Evolutionary conservation across 139 green algal genomes (phyloP), one percentile per base, ranked within the genome.

Genomic region (Chlamydomonas incerta): DNA sequence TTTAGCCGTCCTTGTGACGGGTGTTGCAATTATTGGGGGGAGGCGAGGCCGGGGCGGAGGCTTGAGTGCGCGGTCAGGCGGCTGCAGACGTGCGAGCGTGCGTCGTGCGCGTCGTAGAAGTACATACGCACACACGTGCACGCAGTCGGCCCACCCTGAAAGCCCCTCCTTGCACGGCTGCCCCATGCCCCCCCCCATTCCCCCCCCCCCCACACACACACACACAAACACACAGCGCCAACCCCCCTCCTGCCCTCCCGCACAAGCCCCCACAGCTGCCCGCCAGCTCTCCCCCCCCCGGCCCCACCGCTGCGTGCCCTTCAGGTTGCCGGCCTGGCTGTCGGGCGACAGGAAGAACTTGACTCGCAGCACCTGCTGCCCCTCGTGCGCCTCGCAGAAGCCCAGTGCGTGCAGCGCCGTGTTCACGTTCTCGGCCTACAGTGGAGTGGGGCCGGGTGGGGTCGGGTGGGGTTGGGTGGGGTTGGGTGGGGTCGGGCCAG

Each of bases 331-430:
- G 10, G 93, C 86, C 88, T 95, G 92, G 13, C 83, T 81, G 28
- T 90, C 88, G 2, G 92, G 85, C 0, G 80, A 86, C 11, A 97
- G 85, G 72, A 86, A 90, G 81, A 95, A 95, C 87, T 94, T 94
- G 57, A 94, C 69, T 0, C 94, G 84, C 81, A 98, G 34, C 10
- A 89, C 90, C 81, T 93, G 88, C 66, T 87, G 84, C 15, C 93
- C 95, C 70, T 96, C 92, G 21, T 91, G 92, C 0, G 85, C 91
- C 79, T 97, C 93, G 72, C 94, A 90, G 69, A 90, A 91, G 8
- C 90, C 94, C 69, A 98, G 76, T 0, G 92, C 90, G 63, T 96
- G 92, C 79, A 94, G 82, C 72, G 91, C 23, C 26, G 58, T 68
- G 72, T 81, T 74, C 50, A 82, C 83, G 55, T 79, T 70, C 65